These are phyloP conservation scores for Cercospora janseana DNA, from an alignment of 2,329 filamentous ascomycete genomes.

Conservation along the genomic window DNA sequence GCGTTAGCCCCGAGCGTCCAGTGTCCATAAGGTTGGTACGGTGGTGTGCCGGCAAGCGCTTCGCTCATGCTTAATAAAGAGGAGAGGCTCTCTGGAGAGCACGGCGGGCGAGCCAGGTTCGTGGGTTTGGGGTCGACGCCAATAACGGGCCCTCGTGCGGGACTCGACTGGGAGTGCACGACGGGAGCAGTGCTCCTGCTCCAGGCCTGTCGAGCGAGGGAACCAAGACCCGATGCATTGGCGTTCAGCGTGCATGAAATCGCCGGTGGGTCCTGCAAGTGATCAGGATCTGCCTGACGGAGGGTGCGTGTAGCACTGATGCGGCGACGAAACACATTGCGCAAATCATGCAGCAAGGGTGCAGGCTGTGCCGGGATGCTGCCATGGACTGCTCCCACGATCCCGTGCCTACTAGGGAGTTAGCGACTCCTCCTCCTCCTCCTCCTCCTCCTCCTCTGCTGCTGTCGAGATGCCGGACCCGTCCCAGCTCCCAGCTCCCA, in stretches of 20 bases:
- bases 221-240: slow-evolving; percentile 28
- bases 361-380: slow-evolving; percentile 23
- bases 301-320: slow-evolving; percentile 27
- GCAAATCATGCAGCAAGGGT: slow-evolving; percentile 28
- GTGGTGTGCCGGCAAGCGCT: slow-evolving; percentile 20
- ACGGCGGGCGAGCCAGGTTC: slow-evolving; percentile 17
- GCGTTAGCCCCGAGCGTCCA: slow-evolving; percentile 20
- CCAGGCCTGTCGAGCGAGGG: slow-evolving; percentile 21
- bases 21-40: slow-evolving; percentile 24
- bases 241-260: slow-evolving; percentile 26
- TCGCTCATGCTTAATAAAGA: slow-evolving; percentile 17
- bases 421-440: too few species aligned
- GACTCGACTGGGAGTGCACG: slow-evolving; percentile 24
- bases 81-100: slow-evolving; percentile 15
- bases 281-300: slow-evolving; percentile 27
- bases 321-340: slow-evolving; percentile 30
- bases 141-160: slow-evolving; percentile 25
- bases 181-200: slow-evolving; percentile 21
- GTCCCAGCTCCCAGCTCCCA: slow-evolving; percentile 27
- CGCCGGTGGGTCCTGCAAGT: slow-evolving; percentile 26
- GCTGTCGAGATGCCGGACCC: slow-evolving; percentile 21
- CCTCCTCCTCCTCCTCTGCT: too few species aligned
- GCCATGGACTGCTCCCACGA: slow-evolving; percentile 22
- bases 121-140: slow-evolving; percentile 13
- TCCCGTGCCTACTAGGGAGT: slow-evolving; percentile 26